Evolutionary conservation across 495 filamentous ascomycete genomes (phyloP).

Genomic region (Beverwykella pulmonaria): DNA sequence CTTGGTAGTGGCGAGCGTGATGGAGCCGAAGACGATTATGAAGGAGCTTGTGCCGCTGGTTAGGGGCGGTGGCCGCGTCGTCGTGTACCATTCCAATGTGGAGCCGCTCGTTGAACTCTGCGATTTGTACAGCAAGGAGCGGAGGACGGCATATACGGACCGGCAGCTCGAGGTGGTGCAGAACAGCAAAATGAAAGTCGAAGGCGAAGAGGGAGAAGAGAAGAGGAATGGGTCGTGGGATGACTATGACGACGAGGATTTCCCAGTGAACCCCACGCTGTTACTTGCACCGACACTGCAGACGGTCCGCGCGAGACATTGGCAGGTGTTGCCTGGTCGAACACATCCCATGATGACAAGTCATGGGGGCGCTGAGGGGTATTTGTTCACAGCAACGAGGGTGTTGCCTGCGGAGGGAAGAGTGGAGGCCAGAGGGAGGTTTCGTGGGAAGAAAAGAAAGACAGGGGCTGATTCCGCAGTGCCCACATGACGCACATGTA

Average conservation of each 20-base stretch:
- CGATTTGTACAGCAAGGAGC: conserved; percentile 76
- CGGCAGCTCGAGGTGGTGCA: conserved; percentile 7
- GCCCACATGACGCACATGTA: neutral
- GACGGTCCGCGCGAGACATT: conserved; percentile 69
- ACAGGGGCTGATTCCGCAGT: conserved; percentile 45
- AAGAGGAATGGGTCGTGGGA: conserved; percentile 18
- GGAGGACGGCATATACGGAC: conserved; percentile 70
- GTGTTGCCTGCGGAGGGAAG: conserved; percentile 76
- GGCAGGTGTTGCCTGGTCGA: conserved; percentile 89
- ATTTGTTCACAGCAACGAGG: conserved; percentile 79
- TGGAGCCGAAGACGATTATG: conserved; percentile 78
- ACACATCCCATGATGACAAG: conserved; percentile 94
- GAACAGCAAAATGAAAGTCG: conserved; percentile 12
- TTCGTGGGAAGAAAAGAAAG: conserved; percentile 55
- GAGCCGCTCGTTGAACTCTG: conserved; percentile 74
- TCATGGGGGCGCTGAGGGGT: conserved; percentile 86
- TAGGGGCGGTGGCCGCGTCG: conserved; percentile 76
- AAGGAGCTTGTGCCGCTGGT: conserved; percentile 74
- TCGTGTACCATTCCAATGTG: conserved; percentile 77
- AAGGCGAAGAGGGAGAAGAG: neutral
- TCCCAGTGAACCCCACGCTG: conserved; percentile 80
- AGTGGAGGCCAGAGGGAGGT: conserved; percentile 80
- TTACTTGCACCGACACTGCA: conserved; percentile 80
- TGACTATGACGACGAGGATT: conserved; percentile 54
- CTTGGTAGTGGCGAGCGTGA: conserved; percentile 74